Evolutionary conservation across 1,284 basidiomycete genomes (phyloP).

Genomic region (Heliocybe sulcata): DNA sequence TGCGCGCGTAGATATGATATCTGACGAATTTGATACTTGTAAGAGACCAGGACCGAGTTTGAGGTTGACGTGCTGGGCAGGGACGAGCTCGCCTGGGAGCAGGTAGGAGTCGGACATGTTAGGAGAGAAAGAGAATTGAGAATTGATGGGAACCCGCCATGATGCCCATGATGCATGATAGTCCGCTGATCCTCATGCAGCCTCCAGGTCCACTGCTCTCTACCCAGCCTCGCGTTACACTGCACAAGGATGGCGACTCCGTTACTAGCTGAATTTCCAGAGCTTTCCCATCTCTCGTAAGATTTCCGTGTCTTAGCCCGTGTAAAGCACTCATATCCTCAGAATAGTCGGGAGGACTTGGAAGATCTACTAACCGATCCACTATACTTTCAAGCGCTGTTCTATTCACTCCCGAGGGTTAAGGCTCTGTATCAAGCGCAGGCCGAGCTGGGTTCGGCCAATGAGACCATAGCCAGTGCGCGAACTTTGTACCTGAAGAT

Average conservation of each 20-base stretch:
- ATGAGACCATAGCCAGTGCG: slow-evolving; percentile 80
- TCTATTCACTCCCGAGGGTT: slow-evolving; percentile 72
- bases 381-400: slow-evolving; percentile 79
- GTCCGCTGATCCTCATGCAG: too few species aligned
- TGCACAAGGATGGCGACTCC: slow-evolving; percentile 23
- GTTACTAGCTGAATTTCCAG: slow-evolving; percentile 61
- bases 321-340: slow-evolving; percentile 2
- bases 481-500: slow-evolving; percentile 9
- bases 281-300: slow-evolving; percentile 64
- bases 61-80: slow-evolving; percentile 66
- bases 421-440: slow-evolving; percentile 70
- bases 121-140: background rate
- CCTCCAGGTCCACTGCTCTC: too few species aligned
- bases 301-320: slow-evolving; percentile 12
- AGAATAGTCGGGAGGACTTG: slow-evolving; percentile 71
- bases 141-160: too few species aligned
- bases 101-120: slow-evolving; percentile 24
- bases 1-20: slow-evolving; percentile 57
- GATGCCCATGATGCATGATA: too few species aligned
- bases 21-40: slow-evolving; percentile 30
- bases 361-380: slow-evolving; percentile 81
- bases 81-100: slow-evolving; percentile 63
- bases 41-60: slow-evolving; percentile 74
- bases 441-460: slow-evolving; percentile 71
- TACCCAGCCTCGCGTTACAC: too few species aligned